Evolutionary conservation across 805 yeast species (phyloP).

Genomic region (Cyberlindnera bimundalis): DNA sequence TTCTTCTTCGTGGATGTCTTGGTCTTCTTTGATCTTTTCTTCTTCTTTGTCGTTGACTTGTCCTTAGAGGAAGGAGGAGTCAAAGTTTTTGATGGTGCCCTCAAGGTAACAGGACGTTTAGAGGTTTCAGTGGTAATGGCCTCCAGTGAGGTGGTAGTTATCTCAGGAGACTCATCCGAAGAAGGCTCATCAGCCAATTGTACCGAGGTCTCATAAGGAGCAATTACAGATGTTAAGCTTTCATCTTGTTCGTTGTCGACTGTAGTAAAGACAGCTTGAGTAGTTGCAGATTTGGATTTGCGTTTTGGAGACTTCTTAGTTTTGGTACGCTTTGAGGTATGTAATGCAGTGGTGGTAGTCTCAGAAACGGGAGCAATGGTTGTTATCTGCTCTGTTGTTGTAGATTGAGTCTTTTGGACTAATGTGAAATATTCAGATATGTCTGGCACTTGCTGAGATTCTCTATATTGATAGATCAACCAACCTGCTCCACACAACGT

Average conservation of each 20-base stretch:
- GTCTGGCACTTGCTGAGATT: slow-evolving; percentile 10
- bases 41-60: too few relatives aligned
- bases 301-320: background rate
- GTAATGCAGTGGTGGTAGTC: background rate
- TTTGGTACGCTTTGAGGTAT: background rate
- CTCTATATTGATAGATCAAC: slow-evolving; percentile 16
- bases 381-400: slow-evolving; percentile 1
- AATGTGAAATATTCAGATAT: slow-evolving; percentile 27
- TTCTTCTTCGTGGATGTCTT: background rate
- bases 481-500: slow-evolving; percentile 13
- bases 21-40: slow-evolving; percentile 8
- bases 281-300: background rate
- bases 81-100: background rate
- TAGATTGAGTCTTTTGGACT: slow-evolving; percentile 11
- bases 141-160: background rate
- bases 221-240: too few relatives aligned
- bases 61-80: too few relatives aligned
- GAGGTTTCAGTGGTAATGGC: background rate
- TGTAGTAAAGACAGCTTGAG: background rate
- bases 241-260: too few relatives aligned
- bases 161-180: background rate
- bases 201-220: too few relatives aligned
- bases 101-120: background rate
- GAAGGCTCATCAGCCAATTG: background rate
- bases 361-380: background rate